Evolutionary conservation across 805 yeast species (phyloP), one percentile per base, ranked within the genome.

Genomic region (Candida germanica): DNA sequence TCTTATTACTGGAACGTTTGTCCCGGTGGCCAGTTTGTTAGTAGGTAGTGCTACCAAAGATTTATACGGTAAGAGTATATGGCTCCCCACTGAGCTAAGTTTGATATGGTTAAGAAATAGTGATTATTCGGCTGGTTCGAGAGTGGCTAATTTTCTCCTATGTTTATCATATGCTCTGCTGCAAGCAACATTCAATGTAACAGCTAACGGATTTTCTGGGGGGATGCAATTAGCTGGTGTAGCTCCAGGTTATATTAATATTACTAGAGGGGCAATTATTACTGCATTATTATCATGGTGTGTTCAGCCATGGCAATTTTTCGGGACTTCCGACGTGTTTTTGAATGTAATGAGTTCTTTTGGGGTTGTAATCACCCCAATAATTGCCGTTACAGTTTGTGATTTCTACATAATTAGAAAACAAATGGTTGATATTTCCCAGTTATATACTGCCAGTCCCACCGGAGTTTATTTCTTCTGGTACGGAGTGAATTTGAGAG

Each of bases 131-230:
- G 45, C 64, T 14, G 56, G 51, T 29, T 53, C 66, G 11, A 61
- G 80, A 36, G 75, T 75, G 18, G 79, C 69, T 6, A 69, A 71
- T 2, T 73, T 74, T 49, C 74, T 69, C 42, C 56, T 61, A 7
- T 53, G 65, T 1, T 40, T 57, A 14, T 48, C 57, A 2, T 59
- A 63, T 38, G 38, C 53, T 5, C 41, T 50, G 11, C 56, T 66
- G 49, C 70, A 66, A 39, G 29, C 64, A 6, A 51, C 61, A 10
- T 44, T 62, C 39, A 66, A 67, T 39, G 43, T 60, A 20, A 43
- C 63, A 31, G 75, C 44, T n/a, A 48, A 48, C 39, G 50, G 87
- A 82, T 53, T 79, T 83, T 61, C 54, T 66, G 74, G 73, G 9
- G 77, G 76, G 12, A 75, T 71, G 59, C 79, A 73, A 42, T 46